Conservation (phyloP, 805 yeast genomes). For the Monosporozyma yasuniensis region DNA sequence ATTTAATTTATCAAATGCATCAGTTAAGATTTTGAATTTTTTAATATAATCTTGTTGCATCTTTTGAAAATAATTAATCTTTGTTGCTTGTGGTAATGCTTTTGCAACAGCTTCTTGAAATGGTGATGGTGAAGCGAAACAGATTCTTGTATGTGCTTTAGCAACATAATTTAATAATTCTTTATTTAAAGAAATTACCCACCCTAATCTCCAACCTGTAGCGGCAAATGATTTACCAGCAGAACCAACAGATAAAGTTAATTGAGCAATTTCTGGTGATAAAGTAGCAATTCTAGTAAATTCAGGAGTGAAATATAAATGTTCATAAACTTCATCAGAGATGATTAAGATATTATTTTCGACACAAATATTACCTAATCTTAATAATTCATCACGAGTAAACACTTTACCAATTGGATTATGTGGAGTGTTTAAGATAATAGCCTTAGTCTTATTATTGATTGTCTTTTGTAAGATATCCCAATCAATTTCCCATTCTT, state of each 20-base stretch:
- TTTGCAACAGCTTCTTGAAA: conserved; percentile 85
- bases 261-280: conserved; percentile 64
- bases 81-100: conserved; percentile 56
- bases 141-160: conserved; percentile 88
- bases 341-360: conserved; percentile 74
- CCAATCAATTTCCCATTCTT: conserved; percentile 83
- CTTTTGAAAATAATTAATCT: conserved; percentile 55
- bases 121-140: conserved; percentile 86
- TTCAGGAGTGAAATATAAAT: conserved; percentile 56
- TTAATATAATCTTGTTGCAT: conserved; percentile 59
- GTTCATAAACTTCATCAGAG: conserved; percentile 94
- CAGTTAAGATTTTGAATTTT: conserved; percentile 66
- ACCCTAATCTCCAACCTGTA: conserved; percentile 98
- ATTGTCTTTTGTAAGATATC: conserved; percentile 65
- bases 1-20: conserved; percentile 76
- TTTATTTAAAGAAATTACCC: conserved; percentile 76
- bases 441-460: conserved; percentile 67
- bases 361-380: conserved; percentile 76
- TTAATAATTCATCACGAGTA: conserved; percentile 59
- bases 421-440: conserved; percentile 89
- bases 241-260: conserved; percentile 87
- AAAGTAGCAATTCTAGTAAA: conserved; percentile 83
- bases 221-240: conserved; percentile 99
- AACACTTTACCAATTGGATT: conserved; percentile 93
- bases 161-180: conserved; percentile 72